A percentile compares a stretch with the other conserved stretches of the same genome.
Conservation (phyloP, 257 asterid species). For the Przewalskia tangutica region DNA sequence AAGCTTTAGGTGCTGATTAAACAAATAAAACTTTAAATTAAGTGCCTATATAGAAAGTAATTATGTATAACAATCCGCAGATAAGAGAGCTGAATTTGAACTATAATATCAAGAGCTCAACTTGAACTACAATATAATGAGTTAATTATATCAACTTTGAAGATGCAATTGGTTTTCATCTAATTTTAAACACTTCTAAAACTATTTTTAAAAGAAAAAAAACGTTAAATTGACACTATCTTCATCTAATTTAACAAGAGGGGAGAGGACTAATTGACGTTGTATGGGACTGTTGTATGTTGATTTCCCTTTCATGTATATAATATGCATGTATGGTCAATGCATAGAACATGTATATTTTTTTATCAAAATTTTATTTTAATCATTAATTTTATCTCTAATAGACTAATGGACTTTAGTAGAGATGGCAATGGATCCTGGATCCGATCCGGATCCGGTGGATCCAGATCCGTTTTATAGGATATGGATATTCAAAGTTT, state of each 20-base stretch:
- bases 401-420: not conserved
- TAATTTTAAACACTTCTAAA: not conserved
- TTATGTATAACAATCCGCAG: not conserved
- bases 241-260: not conserved
- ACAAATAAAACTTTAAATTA: too few relatives aligned
- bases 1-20: not conserved
- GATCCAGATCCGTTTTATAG: too few relatives aligned
- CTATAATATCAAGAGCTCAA: not conserved
- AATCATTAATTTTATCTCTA: not conserved
- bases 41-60: not conserved
- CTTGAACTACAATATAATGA: not conserved
- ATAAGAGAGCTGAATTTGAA: not conserved
- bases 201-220: not conserved
- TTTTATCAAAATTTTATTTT: too few relatives aligned
- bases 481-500: too few relatives aligned
- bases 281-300: not conserved
- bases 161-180: not conserved
- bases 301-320: not conserved
- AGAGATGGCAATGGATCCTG: too few relatives aligned
- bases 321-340: not conserved
- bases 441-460: too few relatives aligned
- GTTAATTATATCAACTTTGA: not conserved
- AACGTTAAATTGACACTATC: not conserved
- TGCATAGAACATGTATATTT: not conserved
- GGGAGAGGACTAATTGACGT: not conserved